Base-by-base conservation (phyloP, 2,329 filamentous ascomycete species). In the Xylariaceae sp. region DNA sequence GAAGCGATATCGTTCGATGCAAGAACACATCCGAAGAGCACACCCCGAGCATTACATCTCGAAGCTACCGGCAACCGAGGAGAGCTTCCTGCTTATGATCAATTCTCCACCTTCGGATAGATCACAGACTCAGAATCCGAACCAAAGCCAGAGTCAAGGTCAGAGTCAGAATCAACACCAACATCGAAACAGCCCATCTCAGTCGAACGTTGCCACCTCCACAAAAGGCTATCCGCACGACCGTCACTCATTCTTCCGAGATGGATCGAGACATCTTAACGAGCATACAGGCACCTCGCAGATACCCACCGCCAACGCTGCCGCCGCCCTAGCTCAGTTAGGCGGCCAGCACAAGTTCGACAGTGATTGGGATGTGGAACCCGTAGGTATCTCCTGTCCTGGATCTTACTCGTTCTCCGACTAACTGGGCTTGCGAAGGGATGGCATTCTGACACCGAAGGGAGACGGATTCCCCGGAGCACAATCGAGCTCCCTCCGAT, bases 31-130 rank as follows among this genome's bases (percentile, higher is more conserved):
- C 71, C 90, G 94, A 70, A 88, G 94, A 75, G 93, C 94, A 67
- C 94, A 99, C 74, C 93, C 93, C 62, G 92, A 96, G 74, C 89
- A 97, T 75, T 97, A 97, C 78, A 96, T 99, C 69, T 88, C 94
- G 53, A 97, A 97, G 83, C 88, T 97, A 69, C 93, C 94, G 67
- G 94, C 94, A 53, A 99, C 93, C 68, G 93, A 97, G 76, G 93
- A 97, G 78, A 97, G 92, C 86, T 97, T 99, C 77, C 80, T 89
- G 71, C 82, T 96, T 74, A 97, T 97, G 94, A 90, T 97, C 75
- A 95, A 87, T 75, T 92, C 90, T 66, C 88, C 91, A 64, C 92
- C 90, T 9, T 87, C 88, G 63, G 87, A 90, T 73, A 84, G 83
- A 69, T 83, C 82, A 50, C 83, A 82, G 62, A 73, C 68, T 66